Base-by-base conservation (phyloP, 768 basidiomycete genomes). In the Podaxis pistillaris region DNA sequence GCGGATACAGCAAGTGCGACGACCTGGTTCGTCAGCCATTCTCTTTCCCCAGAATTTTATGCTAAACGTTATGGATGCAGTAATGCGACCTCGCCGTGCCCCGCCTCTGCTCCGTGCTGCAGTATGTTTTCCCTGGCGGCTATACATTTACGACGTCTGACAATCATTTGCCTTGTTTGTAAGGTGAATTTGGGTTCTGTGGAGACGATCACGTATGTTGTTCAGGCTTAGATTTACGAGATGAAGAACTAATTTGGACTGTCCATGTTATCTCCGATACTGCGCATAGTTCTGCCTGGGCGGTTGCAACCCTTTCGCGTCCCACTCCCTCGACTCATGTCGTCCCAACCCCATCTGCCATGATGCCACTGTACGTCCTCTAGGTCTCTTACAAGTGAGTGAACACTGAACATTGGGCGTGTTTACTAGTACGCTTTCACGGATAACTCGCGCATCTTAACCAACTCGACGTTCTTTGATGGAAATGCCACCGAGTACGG, bases 221-320 rank as follows among this genome's bases (percentile, higher is more conserved):
- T 28, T n/a, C 57, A 30, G 7, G 28, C 55, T 52, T 36, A 19
- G 17, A 24, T 15, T 41, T 28, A 28, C 24, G 60, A 24, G 46
- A 54, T 46, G 17, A 37, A 38, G 46, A 30, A 30, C 6, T 15
- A 46, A 19, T 46, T 19, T 19, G 15, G 7, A 46, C 44, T 46
- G 44, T 8, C 5, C 37, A 36, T 17, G 49, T 12, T 41, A 49
- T 44, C 38, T 47, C 19, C 63, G 33, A 44, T 44, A 41, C 50
- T 28, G 24, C 64, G 33, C 56, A 19, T 67, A 91, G 87, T 94
- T 86, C 72, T 94, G 93, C 70, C 77, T 93, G 37, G 91, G 90
- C 52, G 93, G 93, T n/a, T 95, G 93, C 77, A 86, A 94, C 69
- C 91, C 93, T 19, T 79, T 92, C 33, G 74, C 79, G 47, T 94